Percentiles rank a stretch among this genome's conserved stretches.
Evolutionary conservation across 257 asterid species (phyloP).

Genomic region (Cordia subcordata): DNA sequence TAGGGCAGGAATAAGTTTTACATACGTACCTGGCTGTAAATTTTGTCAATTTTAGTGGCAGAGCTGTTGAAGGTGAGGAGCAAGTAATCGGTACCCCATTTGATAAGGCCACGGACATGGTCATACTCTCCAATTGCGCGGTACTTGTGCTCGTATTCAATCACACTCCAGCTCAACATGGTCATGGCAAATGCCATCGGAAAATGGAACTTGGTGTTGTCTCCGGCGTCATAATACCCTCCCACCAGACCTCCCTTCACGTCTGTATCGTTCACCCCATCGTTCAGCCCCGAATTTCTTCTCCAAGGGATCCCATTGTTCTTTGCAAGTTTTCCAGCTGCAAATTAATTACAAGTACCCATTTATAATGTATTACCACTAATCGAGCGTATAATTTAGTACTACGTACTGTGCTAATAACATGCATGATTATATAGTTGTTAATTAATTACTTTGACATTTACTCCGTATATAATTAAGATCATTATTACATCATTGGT

Average conservation of each 20-base stretch:
- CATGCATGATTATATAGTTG: too few species aligned
- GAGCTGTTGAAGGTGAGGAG: constrained; percentile 78
- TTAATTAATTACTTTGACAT: too few species aligned
- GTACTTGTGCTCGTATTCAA: constrained; percentile 79
- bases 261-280: constrained; percentile 57
- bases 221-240: constrained; percentile 93
- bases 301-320: constrained; percentile 70
- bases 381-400: too few species aligned
- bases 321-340: constrained; percentile 81
- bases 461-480: too few species aligned
- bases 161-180: constrained; percentile 88
- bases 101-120: constrained; percentile 61
- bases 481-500: too few species aligned
- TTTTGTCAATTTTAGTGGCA: constrained; percentile 54
- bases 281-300: constrained; percentile 68
- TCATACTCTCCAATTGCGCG: constrained; percentile 67
- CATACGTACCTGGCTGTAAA: constrained; percentile 59
- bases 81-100: constrained; percentile 90
- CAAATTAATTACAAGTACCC: constrained; percentile 12
- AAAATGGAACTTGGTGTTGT: constrained; percentile 66
- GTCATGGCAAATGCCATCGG: constrained; percentile 96
- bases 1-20: background rate
- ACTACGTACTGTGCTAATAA: too few species aligned
- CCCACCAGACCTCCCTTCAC: constrained; percentile 76
- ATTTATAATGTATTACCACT: too few species aligned